phyloP scores from a whole-genome alignment of 441 rosid genomes.

The Pelargonium cotyledonis region DNA sequence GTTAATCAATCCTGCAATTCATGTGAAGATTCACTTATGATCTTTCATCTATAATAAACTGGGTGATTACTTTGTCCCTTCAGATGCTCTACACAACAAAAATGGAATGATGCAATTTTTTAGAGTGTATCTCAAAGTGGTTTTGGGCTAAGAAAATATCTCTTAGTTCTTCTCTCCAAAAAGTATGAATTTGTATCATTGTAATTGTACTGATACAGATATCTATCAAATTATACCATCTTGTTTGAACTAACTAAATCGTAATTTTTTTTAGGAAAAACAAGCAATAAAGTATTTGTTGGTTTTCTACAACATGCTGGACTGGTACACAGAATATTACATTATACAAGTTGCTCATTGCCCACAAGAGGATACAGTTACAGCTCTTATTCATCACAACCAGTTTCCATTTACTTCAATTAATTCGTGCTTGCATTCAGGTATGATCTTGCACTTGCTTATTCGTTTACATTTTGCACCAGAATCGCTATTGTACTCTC shows the following conservation, averaged over 20 bases:
- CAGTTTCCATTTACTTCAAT: background rate
- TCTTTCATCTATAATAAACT: background rate
- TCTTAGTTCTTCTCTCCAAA: background rate
- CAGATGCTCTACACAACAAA: background rate
- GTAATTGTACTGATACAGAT: background rate
- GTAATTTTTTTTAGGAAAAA: background rate
- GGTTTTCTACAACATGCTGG: conserved; percentile 1
- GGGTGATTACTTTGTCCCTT: background rate
- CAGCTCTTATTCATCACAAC: background rate
- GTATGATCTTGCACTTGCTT: background rate
- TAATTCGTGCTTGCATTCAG: background rate
- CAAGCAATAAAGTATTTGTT: background rate
- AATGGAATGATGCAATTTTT: background rate
- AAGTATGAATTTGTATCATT: background rate
- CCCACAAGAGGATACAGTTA: conserved; percentile 1
- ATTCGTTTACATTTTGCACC: background rate
- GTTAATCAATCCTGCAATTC: background rate
- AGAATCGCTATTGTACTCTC: background rate
- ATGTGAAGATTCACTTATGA: background rate
- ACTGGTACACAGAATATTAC: background rate
- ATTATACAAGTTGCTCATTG: background rate
- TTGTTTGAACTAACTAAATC: background rate
- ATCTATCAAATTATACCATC: background rate
- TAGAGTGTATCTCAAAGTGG: background rate
- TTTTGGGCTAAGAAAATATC: no score